A percentile compares a stretch with the other conserved stretches of the same genome.
Conservation (phyloP, 2,329 filamentous ascomycete genomes). For the Aureobasidium melanogenum region DNA sequence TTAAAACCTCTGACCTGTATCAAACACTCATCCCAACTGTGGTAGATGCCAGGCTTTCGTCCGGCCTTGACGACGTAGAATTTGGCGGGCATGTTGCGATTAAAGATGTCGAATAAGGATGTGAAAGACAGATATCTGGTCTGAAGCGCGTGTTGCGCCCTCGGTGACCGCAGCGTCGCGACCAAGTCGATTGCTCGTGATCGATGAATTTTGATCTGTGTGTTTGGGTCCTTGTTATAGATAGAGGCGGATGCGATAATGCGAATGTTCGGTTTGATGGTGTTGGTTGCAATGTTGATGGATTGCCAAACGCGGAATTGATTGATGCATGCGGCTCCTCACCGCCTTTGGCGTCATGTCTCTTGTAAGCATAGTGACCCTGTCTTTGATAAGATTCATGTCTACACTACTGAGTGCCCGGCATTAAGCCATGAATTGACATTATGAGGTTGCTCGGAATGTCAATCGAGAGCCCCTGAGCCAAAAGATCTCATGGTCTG, state of each 20-base stretch:
- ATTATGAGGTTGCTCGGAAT: not conserved
- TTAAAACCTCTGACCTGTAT: conserved; percentile 53
- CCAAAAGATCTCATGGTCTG: too few relatives aligned
- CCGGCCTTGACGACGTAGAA: conserved; percentile 58
- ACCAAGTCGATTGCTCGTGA: not conserved
- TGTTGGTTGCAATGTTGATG: not conserved
- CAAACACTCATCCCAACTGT: conserved; percentile 54
- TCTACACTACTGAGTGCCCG: too few relatives aligned
- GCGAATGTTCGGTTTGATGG: not conserved
- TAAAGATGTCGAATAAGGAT: conserved; percentile 21
- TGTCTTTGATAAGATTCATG: not conserved
- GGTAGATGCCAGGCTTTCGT: conserved; percentile 53
- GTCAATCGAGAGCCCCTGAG: not conserved
- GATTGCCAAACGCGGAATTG: conserved; percentile 7
- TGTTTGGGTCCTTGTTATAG: not conserved
- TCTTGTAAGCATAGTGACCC: not conserved
- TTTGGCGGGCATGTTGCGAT: conserved; percentile 41
- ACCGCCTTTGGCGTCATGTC: conserved; percentile 1
- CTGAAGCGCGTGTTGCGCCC: not conserved
- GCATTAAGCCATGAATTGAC: not conserved
- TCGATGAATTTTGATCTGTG: not conserved
- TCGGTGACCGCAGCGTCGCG: not conserved
- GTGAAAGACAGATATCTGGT: not conserved
- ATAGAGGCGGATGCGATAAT: not conserved
- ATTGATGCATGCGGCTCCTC: not conserved